These are phyloP conservation scores for Sphaerulina vaccinii DNA, from an alignment of 2,329 filamentous ascomycete species.

Conservation along the genomic window DNA sequence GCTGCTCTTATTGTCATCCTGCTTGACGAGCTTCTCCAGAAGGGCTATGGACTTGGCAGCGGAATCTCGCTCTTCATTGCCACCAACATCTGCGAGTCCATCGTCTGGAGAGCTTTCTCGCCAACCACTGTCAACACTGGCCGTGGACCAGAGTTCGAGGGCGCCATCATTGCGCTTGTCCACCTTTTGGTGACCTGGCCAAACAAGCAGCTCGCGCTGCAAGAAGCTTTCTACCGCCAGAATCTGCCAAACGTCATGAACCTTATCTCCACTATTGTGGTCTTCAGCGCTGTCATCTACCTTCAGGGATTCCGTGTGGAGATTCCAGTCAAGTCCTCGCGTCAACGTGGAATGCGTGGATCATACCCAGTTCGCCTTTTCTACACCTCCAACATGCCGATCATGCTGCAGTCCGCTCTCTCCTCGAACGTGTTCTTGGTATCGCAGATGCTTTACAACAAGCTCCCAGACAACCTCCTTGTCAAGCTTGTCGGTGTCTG, in stretches of 20 bases:
- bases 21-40: constrained; percentile 97
- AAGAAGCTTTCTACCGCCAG: constrained; percentile 98
- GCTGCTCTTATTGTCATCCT: constrained; percentile 98
- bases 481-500: constrained; percentile 97
- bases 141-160: constrained; percentile 97
- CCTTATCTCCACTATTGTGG: constrained; percentile 83
- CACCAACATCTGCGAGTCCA: constrained; percentile 99
- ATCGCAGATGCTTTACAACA: constrained; percentile 98
- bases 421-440: constrained; percentile 99
- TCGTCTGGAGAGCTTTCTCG: constrained; percentile 99
- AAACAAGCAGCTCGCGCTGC: constrained; percentile 97
- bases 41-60: constrained; percentile 97
- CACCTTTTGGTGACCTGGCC: constrained; percentile 97
- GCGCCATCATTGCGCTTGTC: constrained; percentile 95
- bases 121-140: constrained; percentile 99
- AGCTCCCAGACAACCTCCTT: constrained; percentile 97
- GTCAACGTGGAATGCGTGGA: constrained; percentile 96
- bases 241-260: constrained; percentile 99
- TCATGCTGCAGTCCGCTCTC: constrained; percentile 98
- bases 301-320: constrained; percentile 88
- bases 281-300: constrained; percentile 98
- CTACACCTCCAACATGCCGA: constrained; percentile 99
- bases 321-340: constrained; percentile 98
- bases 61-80: constrained; percentile 99
- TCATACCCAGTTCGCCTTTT: constrained; percentile 98